Percentiles rank a stretch among this genome's conserved stretches.
phyloP scores from a whole-genome alignment of 2,329 filamentous ascomycete species.

The Phialophora verrucosa region DNA sequence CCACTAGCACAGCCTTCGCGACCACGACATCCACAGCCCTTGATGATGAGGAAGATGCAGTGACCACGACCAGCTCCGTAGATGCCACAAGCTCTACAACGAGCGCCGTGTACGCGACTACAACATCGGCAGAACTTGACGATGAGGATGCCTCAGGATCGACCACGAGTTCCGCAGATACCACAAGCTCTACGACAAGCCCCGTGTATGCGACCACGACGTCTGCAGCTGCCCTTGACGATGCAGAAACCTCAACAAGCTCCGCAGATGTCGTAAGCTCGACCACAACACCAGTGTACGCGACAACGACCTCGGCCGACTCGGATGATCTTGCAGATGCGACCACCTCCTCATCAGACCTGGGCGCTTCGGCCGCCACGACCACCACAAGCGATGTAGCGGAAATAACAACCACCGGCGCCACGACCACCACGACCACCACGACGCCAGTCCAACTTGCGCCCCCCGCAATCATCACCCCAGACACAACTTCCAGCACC shows the following conservation, averaged over 20 bases:
- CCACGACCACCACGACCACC: neutral
- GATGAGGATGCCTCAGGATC: neutral
- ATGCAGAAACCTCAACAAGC: constrained; percentile 1
- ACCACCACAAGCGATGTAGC: neutral
- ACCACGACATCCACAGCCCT: neutral
- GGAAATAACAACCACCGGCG: neutral
- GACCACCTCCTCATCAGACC: neutral
- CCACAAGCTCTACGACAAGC: too few relatives aligned
- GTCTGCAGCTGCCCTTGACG: neutral
- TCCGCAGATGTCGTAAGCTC: neutral
- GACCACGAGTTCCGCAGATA: neutral
- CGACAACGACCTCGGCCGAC: neutral
- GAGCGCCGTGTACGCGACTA: neutral
- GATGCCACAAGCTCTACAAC: neutral
- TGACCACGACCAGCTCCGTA: neutral
- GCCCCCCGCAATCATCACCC: neutral
- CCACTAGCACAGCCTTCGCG: neutral
- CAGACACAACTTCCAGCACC: neutral
- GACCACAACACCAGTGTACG: neutral
- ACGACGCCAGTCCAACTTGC: neutral
- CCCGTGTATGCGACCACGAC: constrained; percentile 2
- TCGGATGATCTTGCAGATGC: neutral
- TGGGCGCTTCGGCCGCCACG: neutral
- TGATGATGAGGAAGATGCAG: neutral
- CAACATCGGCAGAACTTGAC: neutral